Conservation (phyloP, 2,329 filamentous ascomycete species). For the Pseudogymnoascus sp. region DNA sequence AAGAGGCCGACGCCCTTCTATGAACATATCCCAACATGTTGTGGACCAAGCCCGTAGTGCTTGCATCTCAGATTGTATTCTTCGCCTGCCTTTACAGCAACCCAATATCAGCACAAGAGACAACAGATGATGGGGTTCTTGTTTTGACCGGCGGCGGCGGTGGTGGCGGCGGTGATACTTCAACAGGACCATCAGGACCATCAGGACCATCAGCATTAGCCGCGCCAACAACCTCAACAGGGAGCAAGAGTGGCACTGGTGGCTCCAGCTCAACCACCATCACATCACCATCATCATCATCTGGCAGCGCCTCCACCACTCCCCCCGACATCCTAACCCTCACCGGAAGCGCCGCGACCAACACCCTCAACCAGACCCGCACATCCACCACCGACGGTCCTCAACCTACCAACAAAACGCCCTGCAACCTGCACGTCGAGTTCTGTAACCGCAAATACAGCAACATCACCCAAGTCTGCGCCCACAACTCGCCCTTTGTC, state of each 20-base stretch:
- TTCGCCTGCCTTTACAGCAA: neutral
- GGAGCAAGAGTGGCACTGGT: conserved; percentile 19
- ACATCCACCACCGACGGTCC: conserved; percentile 37
- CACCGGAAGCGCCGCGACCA: conserved; percentile 18
- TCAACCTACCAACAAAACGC: conserved; percentile 58
- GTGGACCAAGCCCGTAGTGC: neutral
- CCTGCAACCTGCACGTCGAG: conserved; percentile 72
- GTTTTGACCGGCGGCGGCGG: neutral
- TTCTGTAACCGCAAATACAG: conserved; percentile 69
- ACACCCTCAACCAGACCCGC: conserved; percentile 38
- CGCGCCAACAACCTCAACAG: conserved; percentile 10
- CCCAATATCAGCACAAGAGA: neutral
- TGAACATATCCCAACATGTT: neutral
- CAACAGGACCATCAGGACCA: neutral
- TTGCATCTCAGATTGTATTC: conserved; percentile 1
- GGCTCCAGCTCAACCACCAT: conserved; percentile 26
- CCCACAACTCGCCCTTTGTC: conserved; percentile 76
- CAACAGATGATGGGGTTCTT: neutral
- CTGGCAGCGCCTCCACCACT: conserved; percentile 29
- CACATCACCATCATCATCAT: conserved; percentile 31
- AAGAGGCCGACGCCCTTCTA: neutral
- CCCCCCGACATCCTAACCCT: conserved; percentile 19
- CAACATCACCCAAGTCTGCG: conserved; percentile 70
- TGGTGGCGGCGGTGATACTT: neutral
- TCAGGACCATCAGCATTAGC: neutral